These are phyloP conservation scores for Pseudogymnoascus sp. DNA, from an alignment of 2,329 filamentous ascomycete species.

Conservation along the genomic window DNA sequence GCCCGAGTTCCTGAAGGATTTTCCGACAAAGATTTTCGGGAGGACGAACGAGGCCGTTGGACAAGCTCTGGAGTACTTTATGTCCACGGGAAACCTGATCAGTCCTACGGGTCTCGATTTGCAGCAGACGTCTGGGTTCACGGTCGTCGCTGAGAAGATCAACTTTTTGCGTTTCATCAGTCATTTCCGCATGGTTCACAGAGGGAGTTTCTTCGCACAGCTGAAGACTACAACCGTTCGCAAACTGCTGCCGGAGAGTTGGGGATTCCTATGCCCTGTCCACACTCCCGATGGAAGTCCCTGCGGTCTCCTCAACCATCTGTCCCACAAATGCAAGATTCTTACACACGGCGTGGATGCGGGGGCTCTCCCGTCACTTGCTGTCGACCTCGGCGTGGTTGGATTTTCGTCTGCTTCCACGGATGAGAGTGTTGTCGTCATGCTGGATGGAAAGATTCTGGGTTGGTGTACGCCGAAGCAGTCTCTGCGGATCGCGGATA, in stretches of 20 bases:
- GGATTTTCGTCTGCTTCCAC: constrained; percentile 69
- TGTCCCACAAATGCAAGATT: constrained; percentile 90
- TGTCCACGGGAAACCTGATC: constrained; percentile 89
- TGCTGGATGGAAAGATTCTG: constrained; percentile 82
- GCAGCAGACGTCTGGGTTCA: constrained; percentile 91
- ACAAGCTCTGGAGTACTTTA: constrained; percentile 82
- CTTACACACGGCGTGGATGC: constrained; percentile 69
- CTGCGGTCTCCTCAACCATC: constrained; percentile 89
- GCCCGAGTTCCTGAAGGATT: constrained; percentile 70
- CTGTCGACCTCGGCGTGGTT: constrained; percentile 73
- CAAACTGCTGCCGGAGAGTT: constrained; percentile 91
- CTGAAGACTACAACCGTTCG: constrained; percentile 94
- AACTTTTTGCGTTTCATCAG: constrained; percentile 98
- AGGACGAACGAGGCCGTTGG: constrained; percentile 86
- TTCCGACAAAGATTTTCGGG: constrained; percentile 68
- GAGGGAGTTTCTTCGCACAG: constrained; percentile 97
- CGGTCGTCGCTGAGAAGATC: constrained; percentile 95
- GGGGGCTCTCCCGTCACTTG: constrained; percentile 64
- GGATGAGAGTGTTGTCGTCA: constrained; percentile 78
- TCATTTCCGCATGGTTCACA: constrained; percentile 98
- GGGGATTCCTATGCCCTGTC: constrained; percentile 95
- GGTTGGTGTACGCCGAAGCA: constrained; percentile 86
- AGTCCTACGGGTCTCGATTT: constrained; percentile 88
- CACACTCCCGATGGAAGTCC: constrained; percentile 95
- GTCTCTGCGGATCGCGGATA: constrained; percentile 74